phyloP scores from a whole-genome alignment of 257 asterid genomes.

The Solanum pimpinellifolium region DNA sequence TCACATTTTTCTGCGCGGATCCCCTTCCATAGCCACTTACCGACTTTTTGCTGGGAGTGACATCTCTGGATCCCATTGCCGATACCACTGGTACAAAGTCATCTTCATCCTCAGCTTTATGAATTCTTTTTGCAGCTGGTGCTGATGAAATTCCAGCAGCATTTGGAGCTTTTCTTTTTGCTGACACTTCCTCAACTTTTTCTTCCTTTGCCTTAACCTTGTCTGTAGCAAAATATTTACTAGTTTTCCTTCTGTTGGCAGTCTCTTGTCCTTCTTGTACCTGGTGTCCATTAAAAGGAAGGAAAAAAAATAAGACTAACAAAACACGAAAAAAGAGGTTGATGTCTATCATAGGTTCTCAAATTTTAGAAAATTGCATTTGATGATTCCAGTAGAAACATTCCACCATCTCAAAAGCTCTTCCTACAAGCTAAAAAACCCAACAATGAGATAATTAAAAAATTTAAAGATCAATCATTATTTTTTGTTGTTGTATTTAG shows the following conservation, averaged over 20 bases:
- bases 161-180: conserved; percentile 43
- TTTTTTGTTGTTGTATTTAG: not conserved
- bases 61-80: conserved; percentile 28
- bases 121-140: conserved; percentile 44
- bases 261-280: conserved; percentile 52
- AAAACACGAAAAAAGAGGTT: not conserved
- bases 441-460: not conserved
- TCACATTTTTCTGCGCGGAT: conserved; percentile 28
- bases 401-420: not conserved
- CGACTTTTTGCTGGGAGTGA: conserved; percentile 56
- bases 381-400: not conserved
- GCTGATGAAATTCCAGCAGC: conserved; percentile 14
- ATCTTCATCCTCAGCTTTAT: conserved; percentile 61
- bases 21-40: conserved; percentile 65
- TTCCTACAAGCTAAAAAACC: not conserved
- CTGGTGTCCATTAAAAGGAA: conserved; percentile 13
- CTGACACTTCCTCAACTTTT: conserved; percentile 44
- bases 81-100: conserved; percentile 44
- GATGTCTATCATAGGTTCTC: not conserved
- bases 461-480: not conserved
- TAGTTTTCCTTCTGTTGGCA: conserved; percentile 73
- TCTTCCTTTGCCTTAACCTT: conserved; percentile 33
- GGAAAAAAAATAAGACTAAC: not conserved
- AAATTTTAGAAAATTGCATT: not conserved
- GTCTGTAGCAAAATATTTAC: conserved; percentile 73